Percentiles rank a stretch among this genome's conserved stretches.
Conservation (phyloP, 441 rosid genomes). For the Croton setiger region DNA sequence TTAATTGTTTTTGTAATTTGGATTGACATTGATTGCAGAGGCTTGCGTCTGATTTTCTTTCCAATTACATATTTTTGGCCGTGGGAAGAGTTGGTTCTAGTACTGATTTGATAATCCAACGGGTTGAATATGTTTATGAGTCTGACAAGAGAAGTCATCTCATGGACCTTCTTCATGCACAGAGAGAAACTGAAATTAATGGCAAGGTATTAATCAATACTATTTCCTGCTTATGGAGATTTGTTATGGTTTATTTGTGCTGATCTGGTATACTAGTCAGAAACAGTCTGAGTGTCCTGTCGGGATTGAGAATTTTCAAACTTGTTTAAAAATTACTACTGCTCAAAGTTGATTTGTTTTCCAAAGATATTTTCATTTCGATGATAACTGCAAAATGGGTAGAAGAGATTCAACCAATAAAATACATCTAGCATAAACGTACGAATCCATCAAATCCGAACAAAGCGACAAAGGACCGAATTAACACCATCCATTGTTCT, state of each 20-base stretch:
- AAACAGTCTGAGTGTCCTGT: not conserved
- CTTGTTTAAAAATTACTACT: not conserved
- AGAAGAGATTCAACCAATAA: too few species aligned
- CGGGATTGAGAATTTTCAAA: not conserved
- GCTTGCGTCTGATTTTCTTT: constrained; percentile 88
- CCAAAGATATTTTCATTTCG: too few species aligned
- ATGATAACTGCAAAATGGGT: too few species aligned
- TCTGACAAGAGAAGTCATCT: constrained; percentile 91
- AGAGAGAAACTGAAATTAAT: constrained; percentile 66
- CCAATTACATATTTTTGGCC: constrained; percentile 78
- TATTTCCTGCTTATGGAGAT: not conserved
- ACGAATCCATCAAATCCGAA: too few species aligned
- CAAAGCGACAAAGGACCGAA: too few species aligned
- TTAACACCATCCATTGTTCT: too few species aligned
- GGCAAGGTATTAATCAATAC: constrained; percentile 51
- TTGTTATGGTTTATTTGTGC: not conserved
- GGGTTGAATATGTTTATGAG: constrained; percentile 81
- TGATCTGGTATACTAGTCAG: not conserved
- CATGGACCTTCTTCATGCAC: constrained; percentile 94
- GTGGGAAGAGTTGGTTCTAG: constrained; percentile 96
- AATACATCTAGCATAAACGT: too few species aligned
- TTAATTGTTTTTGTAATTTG: constrained; percentile 2
- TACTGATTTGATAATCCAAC: constrained; percentile 85
- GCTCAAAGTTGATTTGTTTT: not conserved
- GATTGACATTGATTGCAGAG: constrained; percentile 50